Base-by-base conservation (phyloP, 305 asterid genomes). In the Striga hermonthica region DNA sequence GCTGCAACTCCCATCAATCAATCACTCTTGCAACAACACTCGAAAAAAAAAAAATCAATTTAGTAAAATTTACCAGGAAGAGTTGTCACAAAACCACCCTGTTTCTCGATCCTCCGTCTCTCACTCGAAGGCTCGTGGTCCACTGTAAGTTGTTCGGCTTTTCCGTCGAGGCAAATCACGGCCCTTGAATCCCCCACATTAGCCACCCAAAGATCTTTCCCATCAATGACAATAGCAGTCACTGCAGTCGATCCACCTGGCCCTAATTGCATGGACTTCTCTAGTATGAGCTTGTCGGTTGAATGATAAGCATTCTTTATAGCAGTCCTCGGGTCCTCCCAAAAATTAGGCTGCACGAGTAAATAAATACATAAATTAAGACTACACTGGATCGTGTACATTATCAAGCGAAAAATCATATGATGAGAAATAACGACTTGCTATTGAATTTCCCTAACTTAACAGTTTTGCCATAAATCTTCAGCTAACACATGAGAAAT, bases 211-310 rank as follows among this genome's bases (percentile, higher is more conserved):
- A 90, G 63, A 37, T 86, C 82, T 76, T 86, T 83, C 36, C 96
- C 93, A 57, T 90, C 92, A n/a, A 90, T 79, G 8, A 88, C 88
- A 37, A 88, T 84, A 34, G 95, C 95, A 36, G 97, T 88, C 53
- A 90, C 96, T 53, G 97, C 97, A 56, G 97, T 90, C 52, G 95
- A 90, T 67, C 95, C 97, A 71, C 97, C 97, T 5, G 92, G 93
- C 34, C 96, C 96, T 22, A 90, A 76, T 80, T 84, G 86, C 81
- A 71, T 12, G 34, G 92, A 68, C 52, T 86, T 84, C 79, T 89
- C 87, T 55, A 90, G 84, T 71, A 90, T 90, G 59, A 69, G 76
- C 68, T 80, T 70, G 71, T 86, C 91, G 2, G 96, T 88, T 41
- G 82, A 73, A 49, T 39, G 74, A 66, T 88, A 90, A 41, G 96